These are phyloP conservation scores for Coelastrella sp. DNA, from an alignment of 139 green algal species.

Conservation along the genomic window DNA sequence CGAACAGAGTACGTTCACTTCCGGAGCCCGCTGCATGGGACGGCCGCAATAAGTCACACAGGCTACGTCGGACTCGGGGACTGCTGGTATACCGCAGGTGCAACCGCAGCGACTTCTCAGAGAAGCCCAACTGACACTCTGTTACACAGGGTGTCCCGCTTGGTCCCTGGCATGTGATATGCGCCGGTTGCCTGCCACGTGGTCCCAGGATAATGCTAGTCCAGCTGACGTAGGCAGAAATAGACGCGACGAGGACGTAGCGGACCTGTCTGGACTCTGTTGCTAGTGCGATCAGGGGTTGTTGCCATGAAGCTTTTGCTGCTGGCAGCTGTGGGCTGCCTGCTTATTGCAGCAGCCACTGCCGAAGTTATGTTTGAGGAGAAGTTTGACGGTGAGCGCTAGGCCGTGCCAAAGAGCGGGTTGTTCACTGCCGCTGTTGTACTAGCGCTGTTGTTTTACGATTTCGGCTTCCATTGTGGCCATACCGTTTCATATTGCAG, in stretches of 20 bases:
- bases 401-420: background rate
- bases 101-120: too few species aligned
- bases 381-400: constrained; percentile 76
- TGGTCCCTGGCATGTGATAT: background rate
- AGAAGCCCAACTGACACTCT: background rate
- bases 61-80: too few species aligned
- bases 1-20: too few species aligned
- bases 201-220: background rate
- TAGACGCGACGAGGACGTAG: background rate
- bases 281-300: background rate
- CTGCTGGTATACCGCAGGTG: too few species aligned
- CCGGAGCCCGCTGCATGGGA: too few species aligned
- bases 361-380: constrained; percentile 83
- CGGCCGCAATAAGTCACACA: too few species aligned
- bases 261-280: background rate
- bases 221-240: background rate
- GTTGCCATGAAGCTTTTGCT: background rate
- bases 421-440: background rate
- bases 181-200: background rate
- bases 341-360: constrained; percentile 11
- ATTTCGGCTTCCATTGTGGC: background rate
- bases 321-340: background rate
- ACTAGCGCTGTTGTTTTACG: background rate
- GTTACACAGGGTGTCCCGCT: constrained; percentile 8
- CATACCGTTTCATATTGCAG: background rate